Evolutionary conservation across 169 alveolate species (phyloP), one percentile per base, ranked within the genome.

Genomic region (Cyclospora cayetanensis): DNA sequence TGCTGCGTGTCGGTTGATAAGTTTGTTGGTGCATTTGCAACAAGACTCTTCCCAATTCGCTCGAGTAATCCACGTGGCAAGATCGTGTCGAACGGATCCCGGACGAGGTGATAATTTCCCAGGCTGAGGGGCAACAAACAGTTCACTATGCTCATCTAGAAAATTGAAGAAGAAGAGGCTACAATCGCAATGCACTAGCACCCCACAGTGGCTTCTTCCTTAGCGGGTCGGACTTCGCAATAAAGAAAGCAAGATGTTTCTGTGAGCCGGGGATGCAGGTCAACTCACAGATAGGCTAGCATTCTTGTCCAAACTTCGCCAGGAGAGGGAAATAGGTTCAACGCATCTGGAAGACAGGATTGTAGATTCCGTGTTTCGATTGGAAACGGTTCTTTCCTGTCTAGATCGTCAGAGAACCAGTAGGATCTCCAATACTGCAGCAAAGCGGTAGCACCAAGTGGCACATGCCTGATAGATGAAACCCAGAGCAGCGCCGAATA

Each of bases 401-500:
- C 92, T 5, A 80, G 82, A 50, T 72, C 92, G 5, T 53, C 37
- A 25, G 88, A 88, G 65, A 65, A 88, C 92, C 92, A 88, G 88
- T 88, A 88, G 22, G 66, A 41, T 60, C 92, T 68, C 92, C 92
- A 88, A 52, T 37, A 88, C 92, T 88, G 90, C 29, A 83, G 15
- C 11, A 27, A 3, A 11, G 15, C 7, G 55, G n/a, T 7, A 46
- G 55, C n/a, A 46, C 7, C n/a, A 15, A 15, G 55, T 7, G 7
- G 55, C 15, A 11, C 15, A 46, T 46, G 55, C 55, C 7, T 15
- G 7, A 15, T 11, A 7, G 55, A 46, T 46, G 55, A 46, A 46
- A 11, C 15, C 55, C 7, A 15, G 55, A 7, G 55, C 15, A 7
- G 15, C 7, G 15, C 55, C 55, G 55, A 7, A 7, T 15, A 46